Conservation (phyloP, 495 filamentous ascomycete species). For the Aspergillus olivimuriae region DNA sequence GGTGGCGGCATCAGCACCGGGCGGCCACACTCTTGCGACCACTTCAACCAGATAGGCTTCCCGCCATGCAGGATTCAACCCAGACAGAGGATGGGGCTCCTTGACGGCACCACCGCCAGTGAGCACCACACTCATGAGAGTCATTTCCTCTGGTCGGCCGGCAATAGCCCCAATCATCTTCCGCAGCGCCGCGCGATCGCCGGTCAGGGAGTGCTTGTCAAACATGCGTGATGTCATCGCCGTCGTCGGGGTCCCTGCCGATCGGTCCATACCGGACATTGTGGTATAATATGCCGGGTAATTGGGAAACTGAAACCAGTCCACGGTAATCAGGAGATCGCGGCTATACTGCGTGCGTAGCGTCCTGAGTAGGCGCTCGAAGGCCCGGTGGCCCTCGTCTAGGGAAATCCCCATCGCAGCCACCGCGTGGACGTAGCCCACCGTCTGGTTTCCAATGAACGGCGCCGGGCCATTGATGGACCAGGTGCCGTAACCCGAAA, state of each 20-base stretch:
- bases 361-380: conserved; percentile 16
- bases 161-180: conserved; percentile 25
- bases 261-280: conserved; percentile 20
- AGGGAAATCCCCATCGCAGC: conserved; percentile 22
- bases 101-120: conserved; percentile 34
- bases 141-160: conserved; percentile 18
- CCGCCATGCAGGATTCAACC: conserved; percentile 41
- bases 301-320: conserved; percentile 25
- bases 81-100: conserved; percentile 20
- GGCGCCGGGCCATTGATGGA: conserved; percentile 17
- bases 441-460: conserved; percentile 18
- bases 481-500: conserved; percentile 35
- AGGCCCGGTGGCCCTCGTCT: conserved; percentile 14
- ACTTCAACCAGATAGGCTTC: conserved; percentile 31
- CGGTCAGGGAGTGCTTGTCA: conserved; percentile 23
- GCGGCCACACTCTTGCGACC: conserved; percentile 29
- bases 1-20: conserved; percentile 23
- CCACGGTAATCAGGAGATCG: conserved; percentile 19
- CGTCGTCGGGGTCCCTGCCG: conserved; percentile 14
- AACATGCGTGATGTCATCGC: conserved; percentile 34
- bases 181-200: conserved; percentile 13
- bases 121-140: conserved; percentile 24
- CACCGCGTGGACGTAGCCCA: conserved; percentile 29
- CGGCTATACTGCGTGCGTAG: conserved; percentile 21
- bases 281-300: conserved; percentile 29